Conservation (phyloP, 495 filamentous ascomycete species). For the Aspergillus coremiiformis region DNA sequence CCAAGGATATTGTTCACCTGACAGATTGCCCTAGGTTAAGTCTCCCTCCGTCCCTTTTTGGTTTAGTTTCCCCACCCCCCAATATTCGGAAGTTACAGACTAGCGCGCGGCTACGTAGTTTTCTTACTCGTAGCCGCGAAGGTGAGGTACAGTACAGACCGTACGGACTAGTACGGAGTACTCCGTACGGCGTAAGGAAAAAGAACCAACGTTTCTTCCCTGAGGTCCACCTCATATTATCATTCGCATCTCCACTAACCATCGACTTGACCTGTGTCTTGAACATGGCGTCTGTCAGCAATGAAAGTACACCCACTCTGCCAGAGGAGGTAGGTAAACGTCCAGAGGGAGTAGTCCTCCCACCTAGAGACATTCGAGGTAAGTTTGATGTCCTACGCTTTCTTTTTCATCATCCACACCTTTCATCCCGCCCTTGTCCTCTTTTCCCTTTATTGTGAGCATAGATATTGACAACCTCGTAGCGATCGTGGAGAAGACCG, state of each 20-base stretch:
- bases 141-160: constrained; percentile 2
- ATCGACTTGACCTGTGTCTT: constrained; percentile 12
- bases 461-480: constrained; percentile 2
- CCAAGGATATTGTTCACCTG: too few relatives aligned
- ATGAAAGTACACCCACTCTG: constrained; percentile 44
- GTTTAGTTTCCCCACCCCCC: neutral
- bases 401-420: neutral
- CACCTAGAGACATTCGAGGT: constrained; percentile 75
- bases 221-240: neutral
- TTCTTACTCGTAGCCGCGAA: too few relatives aligned
- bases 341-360: constrained; percentile 75
- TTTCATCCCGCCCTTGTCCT: too few relatives aligned
- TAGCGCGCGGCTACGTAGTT: constrained; percentile 8
- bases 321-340: constrained; percentile 59
- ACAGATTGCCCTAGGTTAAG: too few relatives aligned
- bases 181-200: too few relatives aligned
- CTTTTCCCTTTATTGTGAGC: too few relatives aligned
- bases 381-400: constrained; percentile 10
- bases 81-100: neutral
- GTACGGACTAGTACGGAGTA: too few relatives aligned
- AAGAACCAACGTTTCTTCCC: too few relatives aligned
- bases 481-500: constrained; percentile 90
- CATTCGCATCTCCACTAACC: neutral
- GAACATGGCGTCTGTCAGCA: constrained; percentile 51
- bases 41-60: neutral